phyloP scores from a whole-genome alignment of 768 basidiomycete species.

The Agrocybe pediades region DNA sequence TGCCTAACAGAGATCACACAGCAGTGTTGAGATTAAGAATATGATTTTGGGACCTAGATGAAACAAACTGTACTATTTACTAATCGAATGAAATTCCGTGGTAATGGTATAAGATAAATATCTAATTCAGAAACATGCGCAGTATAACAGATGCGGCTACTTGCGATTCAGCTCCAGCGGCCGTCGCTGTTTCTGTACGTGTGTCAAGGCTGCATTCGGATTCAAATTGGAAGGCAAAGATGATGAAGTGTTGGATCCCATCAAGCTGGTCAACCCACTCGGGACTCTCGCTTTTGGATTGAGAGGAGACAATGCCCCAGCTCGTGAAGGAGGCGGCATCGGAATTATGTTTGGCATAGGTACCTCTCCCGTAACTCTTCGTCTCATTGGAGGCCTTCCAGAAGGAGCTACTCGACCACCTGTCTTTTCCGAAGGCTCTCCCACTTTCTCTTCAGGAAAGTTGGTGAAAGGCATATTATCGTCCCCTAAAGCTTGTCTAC shows the following conservation, averaged over 20 bases:
- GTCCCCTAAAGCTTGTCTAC: conserved; percentile 72
- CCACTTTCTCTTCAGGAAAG: conserved; percentile 43
- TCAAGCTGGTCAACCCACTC: conserved; percentile 38
- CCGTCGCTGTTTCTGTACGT: conserved; percentile 35
- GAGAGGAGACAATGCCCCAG: conserved; percentile 65
- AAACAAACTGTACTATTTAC: background rate
- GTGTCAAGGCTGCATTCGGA: conserved; percentile 32
- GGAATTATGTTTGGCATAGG: conserved; percentile 26
- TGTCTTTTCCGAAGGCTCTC: conserved; percentile 26
- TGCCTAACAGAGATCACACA: no score
- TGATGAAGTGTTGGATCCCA: conserved; percentile 16
- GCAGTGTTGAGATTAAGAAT: no score
- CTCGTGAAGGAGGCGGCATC: conserved; percentile 31
- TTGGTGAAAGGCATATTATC: conserved; percentile 57
- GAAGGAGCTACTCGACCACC: conserved; percentile 20
- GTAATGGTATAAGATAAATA: conserved; percentile 1
- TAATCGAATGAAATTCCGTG: background rate
- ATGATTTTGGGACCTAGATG: no score
- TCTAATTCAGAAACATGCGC: no score
- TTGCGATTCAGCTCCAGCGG: conserved; percentile 33
- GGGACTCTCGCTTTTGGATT: conserved; percentile 69
- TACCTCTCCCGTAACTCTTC: conserved; percentile 63
- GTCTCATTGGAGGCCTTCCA: conserved; percentile 51
- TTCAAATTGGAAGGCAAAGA: conserved; percentile 20
- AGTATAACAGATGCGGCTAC: no score